phyloP scores from a whole-genome alignment of 768 basidiomycete genomes.

The Cystobasidium onofrii region DNA sequence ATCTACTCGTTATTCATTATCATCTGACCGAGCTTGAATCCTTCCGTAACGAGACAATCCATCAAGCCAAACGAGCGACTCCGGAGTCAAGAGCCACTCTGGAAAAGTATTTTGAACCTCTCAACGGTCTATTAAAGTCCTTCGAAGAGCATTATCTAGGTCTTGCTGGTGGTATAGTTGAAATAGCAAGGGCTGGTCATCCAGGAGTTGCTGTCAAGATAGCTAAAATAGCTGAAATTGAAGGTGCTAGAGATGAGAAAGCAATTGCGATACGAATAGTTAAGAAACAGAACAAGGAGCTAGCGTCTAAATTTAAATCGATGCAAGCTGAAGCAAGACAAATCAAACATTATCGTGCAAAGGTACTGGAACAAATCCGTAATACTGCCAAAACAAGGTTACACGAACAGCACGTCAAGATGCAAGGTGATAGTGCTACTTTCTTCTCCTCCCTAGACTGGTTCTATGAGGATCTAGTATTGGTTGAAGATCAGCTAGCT shows the following conservation, averaged over 20 bases:
- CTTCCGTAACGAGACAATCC: slow-evolving; percentile 90
- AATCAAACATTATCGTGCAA: slow-evolving; percentile 84
- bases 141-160: slow-evolving; percentile 80
- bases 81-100: slow-evolving; percentile 49
- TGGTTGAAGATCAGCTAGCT: slow-evolving; percentile 80
- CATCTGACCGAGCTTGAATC: slow-evolving; percentile 84
- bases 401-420: slow-evolving; percentile 33
- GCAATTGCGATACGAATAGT: slow-evolving; percentile 88
- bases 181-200: slow-evolving; percentile 69
- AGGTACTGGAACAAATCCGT: slow-evolving; percentile 69
- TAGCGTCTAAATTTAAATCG: slow-evolving; percentile 52
- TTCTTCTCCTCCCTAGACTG: slow-evolving; percentile 73
- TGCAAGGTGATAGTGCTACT: slow-evolving; percentile 57
- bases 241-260: slow-evolving; percentile 90
- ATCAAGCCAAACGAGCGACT: slow-evolving; percentile 75
- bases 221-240: slow-evolving; percentile 85
- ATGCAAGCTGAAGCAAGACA: slow-evolving; percentile 51
- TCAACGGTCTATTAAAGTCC: slow-evolving; percentile 66
- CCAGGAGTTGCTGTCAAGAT: slow-evolving; percentile 81
- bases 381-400: slow-evolving; percentile 37
- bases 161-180: slow-evolving; percentile 66
- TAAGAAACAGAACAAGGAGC: slow-evolving; percentile 85
- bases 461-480: slow-evolving; percentile 90
- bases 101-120: slow-evolving; percentile 64
- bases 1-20: slow-evolving; percentile 81